Base-by-base conservation (phyloP, 805 yeast species). In the Monosporozyma yasuniensis region DNA sequence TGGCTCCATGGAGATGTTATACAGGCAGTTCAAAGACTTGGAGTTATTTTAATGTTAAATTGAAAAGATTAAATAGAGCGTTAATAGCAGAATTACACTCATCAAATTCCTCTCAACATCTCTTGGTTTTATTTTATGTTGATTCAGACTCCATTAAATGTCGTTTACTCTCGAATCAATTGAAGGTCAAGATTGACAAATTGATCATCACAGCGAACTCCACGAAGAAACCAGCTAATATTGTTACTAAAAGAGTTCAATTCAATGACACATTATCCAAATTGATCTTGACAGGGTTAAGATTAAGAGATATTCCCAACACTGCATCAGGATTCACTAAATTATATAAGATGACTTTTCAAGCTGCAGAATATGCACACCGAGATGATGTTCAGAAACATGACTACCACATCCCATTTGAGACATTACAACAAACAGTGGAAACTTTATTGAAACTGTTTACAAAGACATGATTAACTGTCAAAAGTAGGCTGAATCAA, bases 341-440 rank as follows among this genome's bases (percentile, higher is more conserved):
- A 58, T 54, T 73, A n/a, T 68, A 66, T 54, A 59, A 64, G 46
- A 62, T 67, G 52, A 63, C 73, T 0, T 66, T 60, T 50, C 61
- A 63, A 46, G 65, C 74, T 0, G 63, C 73, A 3, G 69, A 68
- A 49, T 73, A 72, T 50, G 63, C 73, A 8, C 63, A 70, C 39
- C 57, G 75, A 39, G 16, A 16, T 46, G n/a, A n/a, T 16, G 28
- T 39, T 1, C 34, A 30, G 11, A 42, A 18, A 12, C 8, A 14
- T 3, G 34, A 28, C 6, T 49, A 47, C 9, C 51, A 48, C 37
- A 57, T 50, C 54, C 52, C 66, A 14, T 56, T 67, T 39, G 70
- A 66, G 32, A 47, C 56, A 23, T 50, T 72, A 23, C 70, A 67
- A 53, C 67, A 66, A 39, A 63, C 68, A 3, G 72, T 72, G 2